These are phyloP conservation scores for Globisporangium recalcitrans DNA, from an alignment of 352 stramenopile species.

Conservation along the genomic window DNA sequence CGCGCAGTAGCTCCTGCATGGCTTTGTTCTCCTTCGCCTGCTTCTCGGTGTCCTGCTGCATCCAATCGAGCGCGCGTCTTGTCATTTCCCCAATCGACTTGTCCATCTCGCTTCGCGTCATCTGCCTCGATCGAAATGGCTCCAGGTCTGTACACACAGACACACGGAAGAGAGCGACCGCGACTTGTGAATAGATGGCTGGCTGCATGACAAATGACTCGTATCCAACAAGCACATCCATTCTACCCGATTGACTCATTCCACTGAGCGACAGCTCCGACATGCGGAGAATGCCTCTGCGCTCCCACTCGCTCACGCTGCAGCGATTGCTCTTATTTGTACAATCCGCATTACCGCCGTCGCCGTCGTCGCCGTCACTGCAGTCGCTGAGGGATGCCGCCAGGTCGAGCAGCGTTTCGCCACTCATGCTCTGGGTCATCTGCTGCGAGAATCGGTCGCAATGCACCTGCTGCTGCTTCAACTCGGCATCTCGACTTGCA, in stretches of 20 bases:
- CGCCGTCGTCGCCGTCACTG: background rate
- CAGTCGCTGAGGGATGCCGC: background rate
- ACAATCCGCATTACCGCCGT: background rate
- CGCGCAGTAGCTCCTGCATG: conserved; percentile 21
- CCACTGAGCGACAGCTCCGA: conserved; percentile 14
- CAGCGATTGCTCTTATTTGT: background rate
- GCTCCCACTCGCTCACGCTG: conserved; percentile 10
- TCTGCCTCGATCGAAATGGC: background rate
- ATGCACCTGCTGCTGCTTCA: background rate
- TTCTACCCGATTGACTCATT: conserved; percentile 5
- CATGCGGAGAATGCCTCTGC: conserved; percentile 7
- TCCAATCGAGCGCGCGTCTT: conserved; percentile 32
- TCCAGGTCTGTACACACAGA: background rate
- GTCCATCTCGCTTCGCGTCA: conserved; percentile 1
- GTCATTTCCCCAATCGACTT: conserved; percentile 20
- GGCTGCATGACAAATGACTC: no score
- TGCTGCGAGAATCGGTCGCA: background rate
- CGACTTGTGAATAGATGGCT: no score
- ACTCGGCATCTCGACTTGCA: background rate
- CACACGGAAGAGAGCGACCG: background rate
- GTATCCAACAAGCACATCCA: no score
- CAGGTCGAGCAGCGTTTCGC: background rate
- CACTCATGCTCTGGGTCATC: conserved; percentile 5
- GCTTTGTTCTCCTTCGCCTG: conserved; percentile 28
- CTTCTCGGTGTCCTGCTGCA: conserved; percentile 37